These are phyloP conservation scores for Salix brachista DNA, from an alignment of 345 rosid genomes.

Conservation along the genomic window DNA sequence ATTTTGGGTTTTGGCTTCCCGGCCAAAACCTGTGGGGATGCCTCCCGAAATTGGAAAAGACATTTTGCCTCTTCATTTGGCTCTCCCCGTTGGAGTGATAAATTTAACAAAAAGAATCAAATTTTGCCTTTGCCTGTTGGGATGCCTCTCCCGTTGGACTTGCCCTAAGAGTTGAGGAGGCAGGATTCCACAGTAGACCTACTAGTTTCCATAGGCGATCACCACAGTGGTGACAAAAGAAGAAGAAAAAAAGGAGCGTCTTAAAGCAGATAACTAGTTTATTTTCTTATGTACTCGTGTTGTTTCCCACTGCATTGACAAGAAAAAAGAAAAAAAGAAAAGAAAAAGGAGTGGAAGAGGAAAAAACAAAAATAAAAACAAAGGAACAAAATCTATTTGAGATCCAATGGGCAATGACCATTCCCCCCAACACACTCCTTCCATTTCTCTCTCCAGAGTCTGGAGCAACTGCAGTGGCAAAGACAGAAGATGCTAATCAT, in stretches of 20 bases:
- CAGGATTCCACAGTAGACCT: background rate
- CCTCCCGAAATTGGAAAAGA: too few species aligned
- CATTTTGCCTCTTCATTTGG: too few species aligned
- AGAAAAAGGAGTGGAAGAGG: conserved; percentile 20
- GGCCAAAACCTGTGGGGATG: too few species aligned
- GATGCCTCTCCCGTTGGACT: too few species aligned
- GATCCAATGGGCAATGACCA: conserved; percentile 24
- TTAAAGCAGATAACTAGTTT: conserved; percentile 12
- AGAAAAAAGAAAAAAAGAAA: conserved; percentile 18
- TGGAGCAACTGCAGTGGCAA: conserved; percentile 18
- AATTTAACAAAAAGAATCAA: too few species aligned
- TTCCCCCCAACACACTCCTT: conserved; percentile 10
- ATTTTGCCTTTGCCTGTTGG: too few species aligned
- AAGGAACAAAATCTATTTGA: conserved; percentile 30
- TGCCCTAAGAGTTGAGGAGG: background rate
- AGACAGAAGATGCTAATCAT: conserved; percentile 23
- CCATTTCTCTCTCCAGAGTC: conserved; percentile 25
- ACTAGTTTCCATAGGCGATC: background rate
- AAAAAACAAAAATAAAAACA: conserved; percentile 20
- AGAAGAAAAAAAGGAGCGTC: background rate
- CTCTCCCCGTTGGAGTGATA: too few species aligned
- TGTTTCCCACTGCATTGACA: conserved; percentile 54
- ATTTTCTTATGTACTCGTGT: conserved; percentile 21
- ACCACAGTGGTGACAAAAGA: conserved; percentile 1
- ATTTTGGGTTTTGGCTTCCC: too few species aligned